These are phyloP conservation scores for Arabidopsis hybrid DNA, from an alignment of 441 rosid species.

Conservation along the genomic window DNA sequence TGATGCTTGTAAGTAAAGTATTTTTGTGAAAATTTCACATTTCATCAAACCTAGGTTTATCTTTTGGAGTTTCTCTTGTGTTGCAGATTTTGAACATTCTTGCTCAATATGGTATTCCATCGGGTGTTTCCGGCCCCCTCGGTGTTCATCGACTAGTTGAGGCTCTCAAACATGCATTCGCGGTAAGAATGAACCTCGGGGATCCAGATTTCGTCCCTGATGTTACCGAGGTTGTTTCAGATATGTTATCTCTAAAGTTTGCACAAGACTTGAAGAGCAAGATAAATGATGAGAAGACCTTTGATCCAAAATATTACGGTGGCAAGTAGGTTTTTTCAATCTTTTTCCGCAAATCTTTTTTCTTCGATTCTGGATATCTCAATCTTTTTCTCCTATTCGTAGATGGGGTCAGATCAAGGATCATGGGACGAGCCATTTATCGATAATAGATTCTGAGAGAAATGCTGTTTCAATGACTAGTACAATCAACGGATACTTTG, in stretches of 20 bases:
- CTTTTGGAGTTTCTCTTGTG: constrained; percentile 34
- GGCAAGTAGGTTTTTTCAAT: constrained; percentile 48
- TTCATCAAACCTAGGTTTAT: not conserved
- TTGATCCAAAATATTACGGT: constrained; percentile 53
- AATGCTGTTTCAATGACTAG: constrained; percentile 69
- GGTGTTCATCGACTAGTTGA: constrained; percentile 64
- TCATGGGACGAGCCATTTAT: constrained; percentile 70
- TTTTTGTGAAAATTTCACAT: not conserved
- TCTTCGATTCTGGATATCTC: not conserved
- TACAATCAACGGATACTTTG: constrained; percentile 61
- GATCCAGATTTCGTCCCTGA: constrained; percentile 62
- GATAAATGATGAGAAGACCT: constrained; percentile 58
- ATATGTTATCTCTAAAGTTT: constrained; percentile 61
- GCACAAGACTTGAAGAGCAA: constrained; percentile 51
- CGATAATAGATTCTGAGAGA: constrained; percentile 53
- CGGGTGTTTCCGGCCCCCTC: constrained; percentile 50
- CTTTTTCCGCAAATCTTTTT: not conserved
- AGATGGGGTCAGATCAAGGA: constrained; percentile 65
- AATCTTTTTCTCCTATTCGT: not conserved
- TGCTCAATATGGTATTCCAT: constrained; percentile 51
- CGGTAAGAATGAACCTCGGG: constrained; percentile 67
- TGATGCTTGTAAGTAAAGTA: constrained; percentile 56
- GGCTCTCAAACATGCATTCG: constrained; percentile 61
- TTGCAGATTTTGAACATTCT: constrained; percentile 65
- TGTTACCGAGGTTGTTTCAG: constrained; percentile 47